A percentile compares a stretch with the other conserved stretches of the same genome.
Conservation (phyloP, 2,329 filamentous ascomycete species). For the Xylaria sp. region DNA sequence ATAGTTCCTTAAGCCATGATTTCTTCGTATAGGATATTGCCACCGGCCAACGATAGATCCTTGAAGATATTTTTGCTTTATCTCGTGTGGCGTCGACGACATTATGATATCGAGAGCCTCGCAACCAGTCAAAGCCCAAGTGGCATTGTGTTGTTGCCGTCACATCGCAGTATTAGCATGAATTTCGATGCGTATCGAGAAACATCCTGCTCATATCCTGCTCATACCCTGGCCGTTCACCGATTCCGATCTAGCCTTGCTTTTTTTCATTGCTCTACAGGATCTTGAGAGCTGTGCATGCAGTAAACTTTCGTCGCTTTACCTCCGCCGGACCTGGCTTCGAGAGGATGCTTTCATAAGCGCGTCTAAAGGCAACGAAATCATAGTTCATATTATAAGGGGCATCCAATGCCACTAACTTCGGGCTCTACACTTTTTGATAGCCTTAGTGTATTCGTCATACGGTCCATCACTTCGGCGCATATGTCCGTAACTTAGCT, state of each 20-base stretch:
- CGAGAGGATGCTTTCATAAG: not conserved
- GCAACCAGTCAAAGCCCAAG: slow-evolving; percentile 10
- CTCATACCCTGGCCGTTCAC: slow-evolving; percentile 13
- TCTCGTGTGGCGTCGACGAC: not conserved
- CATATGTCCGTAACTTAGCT: slow-evolving; percentile 18
- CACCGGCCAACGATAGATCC: not conserved
- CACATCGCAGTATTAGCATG: not conserved
- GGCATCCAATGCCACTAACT: slow-evolving; percentile 8
- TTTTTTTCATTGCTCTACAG: slow-evolving; percentile 1
- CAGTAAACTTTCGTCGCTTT: slow-evolving; percentile 17
- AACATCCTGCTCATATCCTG: not conserved
- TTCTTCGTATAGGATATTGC: slow-evolving; percentile 1
- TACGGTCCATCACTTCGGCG: slow-evolving; percentile 9
- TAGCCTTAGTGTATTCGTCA: slow-evolving; percentile 16
- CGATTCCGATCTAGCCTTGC: slow-evolving; percentile 8
- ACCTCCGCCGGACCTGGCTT: slow-evolving; percentile 11
- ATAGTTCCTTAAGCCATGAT: not conserved
- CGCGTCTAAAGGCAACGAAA: not conserved
- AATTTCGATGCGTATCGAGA: not conserved
- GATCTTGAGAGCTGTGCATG: slow-evolving; percentile 21
- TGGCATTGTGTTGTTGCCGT: not conserved
- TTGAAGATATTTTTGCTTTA: not conserved
- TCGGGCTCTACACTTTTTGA: not conserved
- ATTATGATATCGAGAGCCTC: slow-evolving; percentile 2
- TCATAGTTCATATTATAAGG: slow-evolving; percentile 19